These are phyloP conservation scores for Verticillium nubilum DNA, from an alignment of 2,329 filamentous ascomycete species.

Conservation along the genomic window DNA sequence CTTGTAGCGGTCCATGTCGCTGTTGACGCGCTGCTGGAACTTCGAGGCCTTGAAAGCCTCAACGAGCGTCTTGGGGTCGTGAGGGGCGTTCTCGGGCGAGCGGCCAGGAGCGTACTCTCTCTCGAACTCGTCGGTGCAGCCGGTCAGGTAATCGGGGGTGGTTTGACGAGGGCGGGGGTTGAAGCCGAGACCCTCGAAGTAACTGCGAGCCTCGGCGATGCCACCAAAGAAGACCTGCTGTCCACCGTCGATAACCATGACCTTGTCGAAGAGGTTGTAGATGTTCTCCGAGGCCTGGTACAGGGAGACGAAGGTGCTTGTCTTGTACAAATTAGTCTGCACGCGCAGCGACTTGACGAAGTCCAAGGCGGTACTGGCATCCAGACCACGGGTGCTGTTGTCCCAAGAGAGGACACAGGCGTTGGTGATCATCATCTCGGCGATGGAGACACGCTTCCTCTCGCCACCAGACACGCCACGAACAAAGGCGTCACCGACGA, in stretches of 20 bases:
- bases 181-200: conserved; percentile 76
- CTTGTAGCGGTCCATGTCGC: conserved; percentile 67
- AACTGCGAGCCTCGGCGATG: conserved; percentile 58
- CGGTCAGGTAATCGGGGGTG: conserved; percentile 75
- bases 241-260: conserved; percentile 73
- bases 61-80: conserved; percentile 60
- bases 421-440: conserved; percentile 74
- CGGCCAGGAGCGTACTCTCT: conserved; percentile 67
- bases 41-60: conserved; percentile 65
- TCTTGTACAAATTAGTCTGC: conserved; percentile 78
- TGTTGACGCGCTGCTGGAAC: conserved; percentile 48
- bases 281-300: conserved; percentile 85
- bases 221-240: conserved; percentile 73
- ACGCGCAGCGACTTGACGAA: conserved; percentile 67
- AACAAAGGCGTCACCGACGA: conserved; percentile 78
- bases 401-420: conserved; percentile 72
- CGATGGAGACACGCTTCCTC: conserved; percentile 74
- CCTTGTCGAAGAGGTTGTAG: conserved; percentile 76
- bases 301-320: conserved; percentile 77
- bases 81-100: conserved; percentile 61
- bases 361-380: conserved; percentile 62
- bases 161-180: conserved; percentile 70
- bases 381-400: conserved; percentile 65
- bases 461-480: conserved; percentile 77
- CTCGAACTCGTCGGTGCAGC: conserved; percentile 80